phyloP scores from a whole-genome alignment of 768 basidiomycete species.

The Neoboletus magnificus region DNA sequence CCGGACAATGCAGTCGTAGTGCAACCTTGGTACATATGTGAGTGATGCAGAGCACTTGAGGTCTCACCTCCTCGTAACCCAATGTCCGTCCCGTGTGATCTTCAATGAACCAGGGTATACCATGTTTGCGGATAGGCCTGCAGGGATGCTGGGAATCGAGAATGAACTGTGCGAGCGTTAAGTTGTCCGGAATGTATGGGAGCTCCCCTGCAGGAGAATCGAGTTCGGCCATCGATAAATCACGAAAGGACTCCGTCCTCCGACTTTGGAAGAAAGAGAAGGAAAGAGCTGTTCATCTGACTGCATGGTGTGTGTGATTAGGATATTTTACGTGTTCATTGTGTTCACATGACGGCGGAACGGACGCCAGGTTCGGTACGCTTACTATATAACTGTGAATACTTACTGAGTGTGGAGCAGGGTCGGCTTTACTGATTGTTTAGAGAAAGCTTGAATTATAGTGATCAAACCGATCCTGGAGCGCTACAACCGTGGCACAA shows the following conservation, averaged over 20 bases:
- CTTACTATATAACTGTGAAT: too few relatives aligned
- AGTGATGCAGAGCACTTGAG: not conserved
- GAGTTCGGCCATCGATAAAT: constrained; percentile 25
- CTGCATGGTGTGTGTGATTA: not conserved
- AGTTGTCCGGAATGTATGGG: constrained; percentile 37
- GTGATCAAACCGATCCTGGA: not conserved
- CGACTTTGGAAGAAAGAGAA: not conserved
- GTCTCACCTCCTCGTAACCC: constrained; percentile 36
- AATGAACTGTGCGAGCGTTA: constrained; percentile 38
- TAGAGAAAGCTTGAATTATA: not conserved
- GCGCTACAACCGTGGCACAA: constrained; percentile 11
- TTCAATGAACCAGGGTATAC: constrained; percentile 41
- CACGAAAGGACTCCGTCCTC: too few relatives aligned
- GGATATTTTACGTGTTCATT: not conserved
- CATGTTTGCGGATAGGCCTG: constrained; percentile 24
- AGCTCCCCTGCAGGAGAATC: constrained; percentile 27
- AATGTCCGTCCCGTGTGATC: constrained; percentile 36
- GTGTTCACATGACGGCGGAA: not conserved
- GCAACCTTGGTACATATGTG: not conserved
- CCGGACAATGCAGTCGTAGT: not conserved
- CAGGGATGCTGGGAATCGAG: constrained; percentile 34
- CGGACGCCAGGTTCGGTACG: too few relatives aligned
- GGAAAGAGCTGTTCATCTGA: not conserved
- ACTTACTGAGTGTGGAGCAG: too few relatives aligned
- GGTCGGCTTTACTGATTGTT: not conserved